Conservation (phyloP, 73 alveolate species). For the Symbiodinium natans region DNA sequence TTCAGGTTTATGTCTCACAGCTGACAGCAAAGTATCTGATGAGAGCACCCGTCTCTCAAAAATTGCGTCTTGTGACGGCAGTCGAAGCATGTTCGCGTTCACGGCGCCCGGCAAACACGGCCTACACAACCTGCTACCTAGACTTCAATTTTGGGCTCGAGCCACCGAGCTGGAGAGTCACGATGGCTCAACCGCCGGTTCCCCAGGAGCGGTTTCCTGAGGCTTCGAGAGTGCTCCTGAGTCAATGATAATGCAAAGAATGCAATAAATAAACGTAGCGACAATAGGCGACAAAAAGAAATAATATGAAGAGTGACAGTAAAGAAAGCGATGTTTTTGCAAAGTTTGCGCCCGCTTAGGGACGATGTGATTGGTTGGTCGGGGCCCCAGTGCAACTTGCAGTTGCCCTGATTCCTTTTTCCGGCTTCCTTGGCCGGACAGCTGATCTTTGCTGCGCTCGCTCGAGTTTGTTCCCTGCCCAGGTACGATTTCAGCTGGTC, state of each 20-base stretch:
- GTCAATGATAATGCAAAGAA: too few species aligned
- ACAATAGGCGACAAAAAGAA: too few species aligned
- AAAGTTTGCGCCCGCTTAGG: conserved; percentile 21
- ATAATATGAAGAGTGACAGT: too few species aligned
- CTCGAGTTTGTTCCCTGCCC: too few species aligned
- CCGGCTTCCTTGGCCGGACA: too few species aligned
- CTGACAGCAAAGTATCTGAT: not conserved
- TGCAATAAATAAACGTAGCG: too few species aligned
- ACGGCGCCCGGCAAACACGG: not conserved
- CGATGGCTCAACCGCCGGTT: not conserved
- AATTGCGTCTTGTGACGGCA: not conserved
- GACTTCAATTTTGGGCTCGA: not conserved
- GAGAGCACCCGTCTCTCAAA: not conserved
- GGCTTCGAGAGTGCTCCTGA: too few species aligned
- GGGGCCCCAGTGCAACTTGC: not conserved
- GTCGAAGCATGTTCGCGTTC: not conserved
- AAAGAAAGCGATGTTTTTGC: too few species aligned
- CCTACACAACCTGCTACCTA: not conserved
- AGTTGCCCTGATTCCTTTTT: not conserved
- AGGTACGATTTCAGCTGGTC: conserved; percentile 89
- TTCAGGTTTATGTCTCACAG: not conserved
- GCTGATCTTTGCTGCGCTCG: too few species aligned
- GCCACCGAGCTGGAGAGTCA: not conserved
- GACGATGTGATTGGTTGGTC: conserved; percentile 63
- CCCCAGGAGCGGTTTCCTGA: too few species aligned